phyloP scores from a whole-genome alignment of 768 basidiomycete species.

The Leccinellum albellum region DNA sequence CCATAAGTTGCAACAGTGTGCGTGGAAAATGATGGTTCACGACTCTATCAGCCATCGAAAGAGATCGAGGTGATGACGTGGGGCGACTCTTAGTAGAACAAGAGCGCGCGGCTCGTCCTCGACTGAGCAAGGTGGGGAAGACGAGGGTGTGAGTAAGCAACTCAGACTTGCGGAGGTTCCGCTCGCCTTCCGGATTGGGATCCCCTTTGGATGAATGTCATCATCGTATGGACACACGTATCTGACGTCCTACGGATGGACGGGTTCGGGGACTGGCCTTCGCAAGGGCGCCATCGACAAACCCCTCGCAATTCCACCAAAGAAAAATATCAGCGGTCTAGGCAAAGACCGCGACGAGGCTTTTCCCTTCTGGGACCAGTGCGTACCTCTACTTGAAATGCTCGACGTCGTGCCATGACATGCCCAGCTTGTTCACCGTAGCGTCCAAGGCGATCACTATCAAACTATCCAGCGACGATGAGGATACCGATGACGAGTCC shows the following conservation, averaged over 20 bases:
- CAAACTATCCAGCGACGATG: constrained; percentile 52
- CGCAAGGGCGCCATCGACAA: constrained; percentile 73
- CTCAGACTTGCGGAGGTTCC: too few relatives aligned
- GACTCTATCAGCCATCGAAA: too few relatives aligned
- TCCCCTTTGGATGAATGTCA: constrained; percentile 5
- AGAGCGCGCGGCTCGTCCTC: too few relatives aligned
- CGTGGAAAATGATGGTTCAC: too few relatives aligned
- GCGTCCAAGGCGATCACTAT: constrained; percentile 83
- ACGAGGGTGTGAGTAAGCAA: too few relatives aligned
- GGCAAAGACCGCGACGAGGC: constrained; percentile 94
- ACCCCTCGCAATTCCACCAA: constrained; percentile 77
- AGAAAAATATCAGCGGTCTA: constrained; percentile 80
- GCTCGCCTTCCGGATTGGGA: too few relatives aligned
- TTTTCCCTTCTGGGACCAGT: constrained; percentile 99
- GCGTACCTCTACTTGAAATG: neutral
- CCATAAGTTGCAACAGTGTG: too few relatives aligned
- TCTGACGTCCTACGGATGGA: constrained; percentile 82
- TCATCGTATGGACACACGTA: constrained; percentile 52
- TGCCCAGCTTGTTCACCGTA: constrained; percentile 58
- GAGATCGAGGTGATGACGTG: too few relatives aligned
- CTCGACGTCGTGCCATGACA: neutral
- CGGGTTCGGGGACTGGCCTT: constrained; percentile 82
- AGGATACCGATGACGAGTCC: constrained; percentile 35
- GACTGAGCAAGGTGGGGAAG: too few relatives aligned
- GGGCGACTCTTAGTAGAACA: too few relatives aligned